Base-by-base conservation (phyloP, 352 stramenopile genomes). In the Phytophthora multivora region DNA sequence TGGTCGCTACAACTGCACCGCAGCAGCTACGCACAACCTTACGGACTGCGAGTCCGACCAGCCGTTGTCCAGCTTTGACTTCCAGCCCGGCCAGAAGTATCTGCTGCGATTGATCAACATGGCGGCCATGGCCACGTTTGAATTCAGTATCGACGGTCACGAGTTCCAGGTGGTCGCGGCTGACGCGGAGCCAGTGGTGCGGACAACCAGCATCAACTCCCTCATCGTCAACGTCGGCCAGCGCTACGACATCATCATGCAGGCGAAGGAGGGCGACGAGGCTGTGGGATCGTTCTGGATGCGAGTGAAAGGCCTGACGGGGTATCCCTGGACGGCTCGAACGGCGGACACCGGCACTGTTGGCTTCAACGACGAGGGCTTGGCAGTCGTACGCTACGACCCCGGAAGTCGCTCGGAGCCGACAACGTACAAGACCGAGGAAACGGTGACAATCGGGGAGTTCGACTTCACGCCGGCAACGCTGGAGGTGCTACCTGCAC, bases 101-200 rank as follows among this genome's bases (percentile, higher is more conserved):
- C 48, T 65, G 8, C 23, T 79, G 39, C 51, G 62, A 1, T 1
- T 79, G 18, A 75, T 79, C 33, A 75, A 78, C 59, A 58, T 61
- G 28, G 61, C 46, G 4, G 66, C 62, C 4, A 59, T 73, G 31
- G 66, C 47, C 0, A 50, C 51, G 4, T 75, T 79, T 47, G 57
- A 73, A 13, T 59, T 79, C 45, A 79, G 62, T 47, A 73, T 79
- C 31, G 70, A 79, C 47, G 55, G 35, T 7, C 70, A 79, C 57
- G 38, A 68, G 12, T 69, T 79, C 26, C 53, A 60, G 7, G 66
- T 79, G 5, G 51, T 79, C 2, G 68, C 56, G 4, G 59, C 53
- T 7, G 70, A 75, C 28, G 47, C 53, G 0, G 64, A 74, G 25
- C 41, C 54, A 3, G 41, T 73, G 4, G 25, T 48, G 19, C 66